These are phyloP conservation scores for Scleroderma bovista DNA, from an alignment of 768 basidiomycete genomes.

Conservation along the genomic window DNA sequence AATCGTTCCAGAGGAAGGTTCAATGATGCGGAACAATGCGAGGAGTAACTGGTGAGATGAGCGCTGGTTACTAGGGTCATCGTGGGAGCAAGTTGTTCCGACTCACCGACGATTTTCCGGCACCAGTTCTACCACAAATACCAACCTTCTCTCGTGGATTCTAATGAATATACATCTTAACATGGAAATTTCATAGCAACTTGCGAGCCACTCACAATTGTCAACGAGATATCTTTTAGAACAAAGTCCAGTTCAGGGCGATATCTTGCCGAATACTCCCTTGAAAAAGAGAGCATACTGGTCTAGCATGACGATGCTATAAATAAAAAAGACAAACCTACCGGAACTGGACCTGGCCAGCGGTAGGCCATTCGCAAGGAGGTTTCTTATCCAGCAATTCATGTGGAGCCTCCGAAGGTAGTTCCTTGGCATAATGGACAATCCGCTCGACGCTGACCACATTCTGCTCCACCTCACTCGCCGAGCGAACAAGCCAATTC, in stretches of 20 bases:
- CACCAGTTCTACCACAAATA: constrained; percentile 81
- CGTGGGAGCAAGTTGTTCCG: neutral
- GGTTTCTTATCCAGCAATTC: constrained; percentile 60
- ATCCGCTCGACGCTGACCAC: constrained; percentile 89
- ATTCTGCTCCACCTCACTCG: constrained; percentile 87
- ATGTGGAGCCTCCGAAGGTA: constrained; percentile 68
- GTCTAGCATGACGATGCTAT: neutral
- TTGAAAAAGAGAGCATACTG: constrained; percentile 20
- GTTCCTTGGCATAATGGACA: constrained; percentile 64
- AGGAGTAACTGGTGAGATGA: constrained; percentile 46
- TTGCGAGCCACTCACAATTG: constrained; percentile 42
- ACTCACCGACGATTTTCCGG: constrained; percentile 70
- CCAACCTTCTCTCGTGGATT: constrained; percentile 82
- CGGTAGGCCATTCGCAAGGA: constrained; percentile 58
- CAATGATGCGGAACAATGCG: constrained; percentile 73
- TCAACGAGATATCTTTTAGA: constrained; percentile 67
- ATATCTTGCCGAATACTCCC: constrained; percentile 73
- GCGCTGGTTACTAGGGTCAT: neutral
- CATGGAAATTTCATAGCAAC: neutral
- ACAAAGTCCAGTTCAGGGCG: constrained; percentile 76
- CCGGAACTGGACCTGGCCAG: constrained; percentile 72
- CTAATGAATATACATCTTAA: constrained; percentile 32
- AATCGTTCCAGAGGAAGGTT: constrained; percentile 62
- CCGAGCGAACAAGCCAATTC: constrained; percentile 81
- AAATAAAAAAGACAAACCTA: constrained; percentile 29